Base-by-base conservation (phyloP, 345 rosid species). In the Cardamine occulta region DNA sequence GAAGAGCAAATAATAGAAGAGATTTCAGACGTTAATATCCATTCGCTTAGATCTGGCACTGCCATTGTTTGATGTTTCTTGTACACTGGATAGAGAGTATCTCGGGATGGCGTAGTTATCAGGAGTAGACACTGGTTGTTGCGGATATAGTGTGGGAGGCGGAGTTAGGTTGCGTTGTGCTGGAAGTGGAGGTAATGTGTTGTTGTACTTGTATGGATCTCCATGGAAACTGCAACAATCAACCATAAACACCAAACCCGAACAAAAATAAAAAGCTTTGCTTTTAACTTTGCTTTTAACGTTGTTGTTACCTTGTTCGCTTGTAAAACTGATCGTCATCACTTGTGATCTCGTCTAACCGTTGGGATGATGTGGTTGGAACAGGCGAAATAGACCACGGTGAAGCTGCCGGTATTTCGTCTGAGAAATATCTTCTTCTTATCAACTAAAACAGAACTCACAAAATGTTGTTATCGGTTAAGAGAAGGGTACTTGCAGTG, bases 141-240 rank as follows among this genome's bases (percentile, higher is more conserved):
- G 99, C 32, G 99, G 98, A 70, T 87, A 91, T 18, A 93, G 89
- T 2, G 93, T 96, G 18, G 98, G 97, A 78, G 99, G 99, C 2
- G 99, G 99, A 0, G 91, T 91, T 66, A 96, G 89, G 84, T 96
- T 96, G 53, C 84, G 88, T 65, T 93, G 99, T 7, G 95, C 98
- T 4, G 98, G 99, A 44, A 93, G 83, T 62, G 99, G 99, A 14
- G 93, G 98, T 66, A 86, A 82, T 60, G 68, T 81, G 83, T 86
- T 81, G 82, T 85, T 93, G 81, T 88, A 89, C 68, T 84, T 90
- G 88, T 83, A 89, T 7, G 86, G 80, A 56, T 89, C 94, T 6
- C 81, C 79, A 17, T 79, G 78, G 23, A 85, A 73, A 68, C 98
- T 96, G 95, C 82, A 88, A 65, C 66, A 40, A 61, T 65, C 48